Conservation (phyloP, 352 stramenopile genomes). For the Globisporangium radiosum region DNA sequence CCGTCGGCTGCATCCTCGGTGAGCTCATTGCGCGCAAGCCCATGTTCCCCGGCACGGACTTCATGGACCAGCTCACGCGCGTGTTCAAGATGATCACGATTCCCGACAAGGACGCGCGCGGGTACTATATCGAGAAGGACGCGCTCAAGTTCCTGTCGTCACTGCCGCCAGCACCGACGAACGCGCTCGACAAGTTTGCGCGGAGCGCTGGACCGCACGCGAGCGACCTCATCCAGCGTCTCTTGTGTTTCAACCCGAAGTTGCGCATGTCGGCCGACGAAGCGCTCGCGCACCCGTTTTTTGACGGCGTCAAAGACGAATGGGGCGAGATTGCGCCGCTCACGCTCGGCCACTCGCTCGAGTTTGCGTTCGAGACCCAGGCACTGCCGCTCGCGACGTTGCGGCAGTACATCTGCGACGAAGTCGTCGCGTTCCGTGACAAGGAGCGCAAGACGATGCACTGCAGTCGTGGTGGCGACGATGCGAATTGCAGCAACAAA, state of each 20-base stretch:
- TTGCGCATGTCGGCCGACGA: constrained; percentile 87
- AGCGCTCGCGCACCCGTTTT: constrained; percentile 85
- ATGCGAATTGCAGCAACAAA: too few species aligned
- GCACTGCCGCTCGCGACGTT: constrained; percentile 63
- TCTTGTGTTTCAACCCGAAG: constrained; percentile 90
- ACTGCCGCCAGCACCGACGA: constrained; percentile 37
- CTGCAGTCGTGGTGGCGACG: constrained; percentile 1
- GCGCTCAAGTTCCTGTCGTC: constrained; percentile 82
- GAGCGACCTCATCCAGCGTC: constrained; percentile 74
- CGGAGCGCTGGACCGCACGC: constrained; percentile 36
- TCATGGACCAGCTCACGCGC: constrained; percentile 81
- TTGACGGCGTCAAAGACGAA: constrained; percentile 85
- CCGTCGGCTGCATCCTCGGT: constrained; percentile 90
- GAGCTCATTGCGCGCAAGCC: constrained; percentile 80
- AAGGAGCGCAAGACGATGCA: constrained; percentile 13
- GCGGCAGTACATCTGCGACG: constrained; percentile 74
- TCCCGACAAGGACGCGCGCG: constrained; percentile 48
- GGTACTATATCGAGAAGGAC: constrained; percentile 77
- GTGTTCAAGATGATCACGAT: constrained; percentile 77
- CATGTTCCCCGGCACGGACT: constrained; percentile 73
- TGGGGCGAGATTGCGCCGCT: constrained; percentile 68
- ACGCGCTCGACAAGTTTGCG: constrained; percentile 53
- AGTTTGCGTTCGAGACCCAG: constrained; percentile 79
- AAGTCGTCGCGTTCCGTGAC: constrained; percentile 57
- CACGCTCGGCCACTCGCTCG: constrained; percentile 62